These are phyloP conservation scores for Xylaria longipes DNA, from an alignment of 495 filamentous ascomycete genomes.

Conservation along the genomic window DNA sequence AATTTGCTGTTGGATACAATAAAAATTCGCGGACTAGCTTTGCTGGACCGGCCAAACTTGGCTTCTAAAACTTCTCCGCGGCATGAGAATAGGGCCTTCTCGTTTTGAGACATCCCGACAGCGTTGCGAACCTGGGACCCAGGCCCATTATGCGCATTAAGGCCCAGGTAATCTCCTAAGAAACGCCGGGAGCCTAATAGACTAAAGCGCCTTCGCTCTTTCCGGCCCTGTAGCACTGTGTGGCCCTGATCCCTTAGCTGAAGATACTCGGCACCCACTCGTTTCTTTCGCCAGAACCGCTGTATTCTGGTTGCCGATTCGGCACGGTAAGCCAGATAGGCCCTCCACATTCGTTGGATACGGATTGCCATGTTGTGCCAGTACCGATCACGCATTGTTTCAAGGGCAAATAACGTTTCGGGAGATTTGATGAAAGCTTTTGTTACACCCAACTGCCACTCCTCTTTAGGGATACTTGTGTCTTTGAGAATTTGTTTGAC, in stretches of 20 bases:
- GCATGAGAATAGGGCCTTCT: constrained; percentile 85
- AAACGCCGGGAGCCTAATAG: constrained; percentile 89
- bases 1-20: constrained; percentile 85
- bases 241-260: constrained; percentile 92
- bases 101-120: constrained; percentile 66
- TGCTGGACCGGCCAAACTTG: constrained; percentile 95
- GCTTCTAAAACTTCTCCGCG: constrained; percentile 85
- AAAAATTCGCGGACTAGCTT: constrained; percentile 83
- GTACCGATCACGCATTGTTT: constrained; percentile 96
- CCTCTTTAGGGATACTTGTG: constrained; percentile 90
- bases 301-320: constrained; percentile 96
- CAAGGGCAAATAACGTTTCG: constrained; percentile 94
- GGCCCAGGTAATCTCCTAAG: constrained; percentile 92
- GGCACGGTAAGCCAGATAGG: constrained; percentile 88
- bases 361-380: constrained; percentile 99
- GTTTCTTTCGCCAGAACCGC: constrained; percentile 91
- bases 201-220: constrained; percentile 90
- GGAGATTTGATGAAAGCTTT: constrained; percentile 99
- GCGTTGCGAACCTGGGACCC: constrained; percentile 80
- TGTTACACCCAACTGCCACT: constrained; percentile 95
- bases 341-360: constrained; percentile 97
- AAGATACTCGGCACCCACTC: constrained; percentile 84
- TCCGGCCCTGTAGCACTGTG: constrained; percentile 77
- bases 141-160: constrained; percentile 78
- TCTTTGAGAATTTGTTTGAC: constrained; percentile 96